These are phyloP conservation scores for Podospora fimiseda DNA, from an alignment of 495 filamentous ascomycete genomes.

Conservation along the genomic window DNA sequence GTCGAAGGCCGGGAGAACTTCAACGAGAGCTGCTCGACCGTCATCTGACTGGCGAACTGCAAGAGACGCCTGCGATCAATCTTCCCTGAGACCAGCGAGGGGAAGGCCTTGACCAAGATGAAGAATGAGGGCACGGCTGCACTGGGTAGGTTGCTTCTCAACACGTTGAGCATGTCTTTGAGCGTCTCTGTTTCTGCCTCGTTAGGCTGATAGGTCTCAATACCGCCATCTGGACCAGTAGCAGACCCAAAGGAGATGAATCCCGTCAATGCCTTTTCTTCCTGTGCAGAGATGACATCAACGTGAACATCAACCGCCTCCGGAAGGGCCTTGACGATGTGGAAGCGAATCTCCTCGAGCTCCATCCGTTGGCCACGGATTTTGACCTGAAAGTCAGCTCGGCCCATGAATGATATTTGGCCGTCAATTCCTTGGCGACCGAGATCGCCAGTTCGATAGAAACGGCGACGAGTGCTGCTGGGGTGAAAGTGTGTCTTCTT, in stretches of 20 bases:
- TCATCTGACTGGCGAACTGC: conserved; percentile 4
- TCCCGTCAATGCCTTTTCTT: background rate
- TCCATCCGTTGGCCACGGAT: conserved; percentile 8
- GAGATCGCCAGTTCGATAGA: conserved; percentile 7
- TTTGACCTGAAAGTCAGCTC: conserved; percentile 6
- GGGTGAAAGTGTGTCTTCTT: conserved; percentile 1
- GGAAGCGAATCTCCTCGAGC: conserved; percentile 7
- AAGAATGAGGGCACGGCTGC: conserved; percentile 5
- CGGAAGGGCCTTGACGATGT: background rate
- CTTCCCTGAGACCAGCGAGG: conserved; percentile 4
- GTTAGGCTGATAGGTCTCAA: conserved; percentile 1
- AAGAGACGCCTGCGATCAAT: conserved; percentile 2
- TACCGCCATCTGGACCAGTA: background rate
- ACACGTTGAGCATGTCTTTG: background rate
- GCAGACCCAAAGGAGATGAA: background rate
- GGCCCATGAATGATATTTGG: conserved; percentile 1
- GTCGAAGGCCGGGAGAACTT: background rate
- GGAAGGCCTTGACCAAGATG: background rate
- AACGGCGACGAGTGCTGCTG: background rate
- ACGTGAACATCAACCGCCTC: background rate
- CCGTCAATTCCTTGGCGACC: conserved; percentile 5
- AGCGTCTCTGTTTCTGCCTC: background rate
- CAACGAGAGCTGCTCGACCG: conserved; percentile 2
- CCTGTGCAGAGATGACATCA: background rate
- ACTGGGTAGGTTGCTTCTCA: conserved; percentile 1